These are phyloP conservation scores for Microsporum ferrugineum DNA, from an alignment of 2,329 filamentous ascomycete species.

Conservation along the genomic window DNA sequence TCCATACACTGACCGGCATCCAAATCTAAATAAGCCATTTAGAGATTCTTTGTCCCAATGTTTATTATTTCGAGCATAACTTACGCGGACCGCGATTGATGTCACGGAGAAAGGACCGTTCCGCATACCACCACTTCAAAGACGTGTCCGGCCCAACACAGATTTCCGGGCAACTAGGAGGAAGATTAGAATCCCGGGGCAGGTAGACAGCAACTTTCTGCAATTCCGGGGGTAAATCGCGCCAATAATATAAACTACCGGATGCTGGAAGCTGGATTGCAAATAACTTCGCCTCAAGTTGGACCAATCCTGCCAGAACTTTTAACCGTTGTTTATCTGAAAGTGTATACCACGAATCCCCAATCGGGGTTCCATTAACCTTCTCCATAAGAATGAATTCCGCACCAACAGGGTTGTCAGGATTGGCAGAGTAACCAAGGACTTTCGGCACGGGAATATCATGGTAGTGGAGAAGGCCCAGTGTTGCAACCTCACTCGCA, in stretches of 20 bases:
- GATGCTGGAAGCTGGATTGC: neutral
- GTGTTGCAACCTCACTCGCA: neutral
- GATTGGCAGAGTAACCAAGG: neutral
- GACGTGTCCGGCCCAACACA: neutral
- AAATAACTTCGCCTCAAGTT: neutral
- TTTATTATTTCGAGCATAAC: neutral
- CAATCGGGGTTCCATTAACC: neutral
- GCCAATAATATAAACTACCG: neutral
- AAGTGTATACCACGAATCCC: neutral
- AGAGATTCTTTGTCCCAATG: neutral
- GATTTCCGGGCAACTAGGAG: neutral
- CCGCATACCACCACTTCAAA: neutral
- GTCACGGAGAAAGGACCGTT: neutral
- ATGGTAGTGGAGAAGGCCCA: neutral
- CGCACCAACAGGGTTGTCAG: neutral
- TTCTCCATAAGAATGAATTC: neutral
- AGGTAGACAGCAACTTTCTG: neutral
- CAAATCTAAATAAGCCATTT: neutral
- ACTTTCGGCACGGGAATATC: neutral
- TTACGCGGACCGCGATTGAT: neutral
- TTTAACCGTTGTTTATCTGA: neutral
- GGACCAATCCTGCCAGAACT: neutral
- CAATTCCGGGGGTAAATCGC: neutral
- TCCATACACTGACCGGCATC: neutral
- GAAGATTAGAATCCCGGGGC: neutral